phyloP scores from a whole-genome alignment of 495 filamentous ascomycete genomes.

The Talaromyces nanjingensis region DNA sequence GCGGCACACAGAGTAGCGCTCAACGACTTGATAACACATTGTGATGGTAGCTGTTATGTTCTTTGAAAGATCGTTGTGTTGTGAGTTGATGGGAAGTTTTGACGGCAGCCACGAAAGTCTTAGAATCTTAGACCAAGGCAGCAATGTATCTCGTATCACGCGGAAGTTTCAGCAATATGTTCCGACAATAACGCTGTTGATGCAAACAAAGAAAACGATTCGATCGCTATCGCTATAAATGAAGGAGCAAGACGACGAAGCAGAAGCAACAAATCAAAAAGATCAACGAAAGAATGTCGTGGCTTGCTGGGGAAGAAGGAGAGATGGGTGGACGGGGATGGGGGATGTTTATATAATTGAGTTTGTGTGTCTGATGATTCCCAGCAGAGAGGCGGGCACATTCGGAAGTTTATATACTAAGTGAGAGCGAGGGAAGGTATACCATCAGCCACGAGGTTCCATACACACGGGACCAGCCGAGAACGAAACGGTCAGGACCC shows the following conservation, averaged over 20 bases:
- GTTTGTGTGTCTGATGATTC: neutral
- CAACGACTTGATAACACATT: conserved; percentile 70
- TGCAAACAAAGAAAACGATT: conserved; percentile 1
- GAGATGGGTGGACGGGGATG: neutral
- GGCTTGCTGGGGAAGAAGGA: conserved; percentile 3
- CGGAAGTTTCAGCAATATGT: neutral
- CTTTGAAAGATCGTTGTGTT: neutral
- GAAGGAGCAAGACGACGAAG: neutral
- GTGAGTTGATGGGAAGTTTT: neutral
- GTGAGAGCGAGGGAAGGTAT: neutral
- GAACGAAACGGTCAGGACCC: conserved; percentile 1
- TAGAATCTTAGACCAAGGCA: neutral
- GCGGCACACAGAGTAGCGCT: conserved; percentile 71
- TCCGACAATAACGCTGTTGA: conserved; percentile 1
- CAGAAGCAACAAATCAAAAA: neutral
- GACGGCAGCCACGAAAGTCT: neutral
- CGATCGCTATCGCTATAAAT: neutral
- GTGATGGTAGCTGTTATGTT: neutral
- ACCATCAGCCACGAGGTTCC: conserved; percentile 4
- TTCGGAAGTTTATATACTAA: conserved; percentile 3
- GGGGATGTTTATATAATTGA: neutral
- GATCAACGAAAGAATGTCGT: conserved; percentile 3
- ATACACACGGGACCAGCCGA: conserved; percentile 6
- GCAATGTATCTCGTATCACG: conserved; percentile 3
- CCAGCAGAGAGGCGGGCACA: neutral